These are phyloP conservation scores for Coleophoma eucalyptorum DNA, from an alignment of 2,329 filamentous ascomycete species.

Conservation along the genomic window DNA sequence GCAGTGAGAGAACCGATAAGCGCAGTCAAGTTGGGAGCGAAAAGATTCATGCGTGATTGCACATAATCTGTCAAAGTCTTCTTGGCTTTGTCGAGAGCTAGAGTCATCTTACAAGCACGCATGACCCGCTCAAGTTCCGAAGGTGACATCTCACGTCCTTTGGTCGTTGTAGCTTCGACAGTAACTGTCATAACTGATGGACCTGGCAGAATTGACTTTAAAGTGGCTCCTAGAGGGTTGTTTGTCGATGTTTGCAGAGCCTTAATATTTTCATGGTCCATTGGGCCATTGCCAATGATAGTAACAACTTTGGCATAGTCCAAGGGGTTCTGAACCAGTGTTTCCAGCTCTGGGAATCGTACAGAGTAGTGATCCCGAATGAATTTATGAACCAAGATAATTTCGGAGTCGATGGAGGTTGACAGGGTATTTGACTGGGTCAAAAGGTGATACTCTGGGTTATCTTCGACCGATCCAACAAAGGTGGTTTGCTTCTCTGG, in stretches of 20 bases:
- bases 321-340: slow-evolving; percentile 83
- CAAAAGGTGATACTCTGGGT: slow-evolving; percentile 84
- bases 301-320: slow-evolving; percentile 95
- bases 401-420: slow-evolving; percentile 88
- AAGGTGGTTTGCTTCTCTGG: slow-evolving; percentile 59
- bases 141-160: slow-evolving; percentile 73
- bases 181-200: slow-evolving; percentile 94
- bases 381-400: slow-evolving; percentile 91
- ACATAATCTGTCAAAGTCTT: slow-evolving; percentile 87
- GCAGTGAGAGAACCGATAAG: slow-evolving; percentile 91
- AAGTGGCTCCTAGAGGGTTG: slow-evolving; percentile 71
- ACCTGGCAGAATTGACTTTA: slow-evolving; percentile 80
- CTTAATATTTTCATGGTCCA: slow-evolving; percentile 79
- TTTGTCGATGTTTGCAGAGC: slow-evolving; percentile 70
- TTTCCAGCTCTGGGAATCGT: slow-evolving; percentile 89
- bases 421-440: slow-evolving; percentile 88
- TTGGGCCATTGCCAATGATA: slow-evolving; percentile 86
- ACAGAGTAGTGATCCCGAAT: slow-evolving; percentile 94
- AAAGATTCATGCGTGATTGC: slow-evolving; percentile 93
- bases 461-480: slow-evolving; percentile 84
- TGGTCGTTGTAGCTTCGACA: slow-evolving; percentile 87
- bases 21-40: slow-evolving; percentile 88
- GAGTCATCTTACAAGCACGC: slow-evolving; percentile 79
- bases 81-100: slow-evolving; percentile 86
- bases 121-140: slow-evolving; percentile 71